Conservation (phyloP, 1,139 yeast species). For the Taphrina deformans region DNA sequence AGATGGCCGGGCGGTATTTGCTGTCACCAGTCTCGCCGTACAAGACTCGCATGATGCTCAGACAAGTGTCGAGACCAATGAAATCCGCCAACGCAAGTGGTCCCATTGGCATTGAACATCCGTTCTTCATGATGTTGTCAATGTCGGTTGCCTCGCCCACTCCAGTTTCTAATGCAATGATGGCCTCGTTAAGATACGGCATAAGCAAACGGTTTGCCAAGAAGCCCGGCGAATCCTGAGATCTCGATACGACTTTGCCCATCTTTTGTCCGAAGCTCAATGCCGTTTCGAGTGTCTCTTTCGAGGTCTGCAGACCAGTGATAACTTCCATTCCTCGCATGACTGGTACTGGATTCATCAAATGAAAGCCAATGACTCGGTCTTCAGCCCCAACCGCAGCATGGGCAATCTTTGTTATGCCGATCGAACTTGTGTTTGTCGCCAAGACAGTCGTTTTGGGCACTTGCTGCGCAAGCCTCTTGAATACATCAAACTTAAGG, state of each 20-base stretch:
- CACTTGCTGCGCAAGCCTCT: conserved; percentile 45
- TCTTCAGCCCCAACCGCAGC: conserved; percentile 50
- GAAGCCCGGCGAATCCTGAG: conserved; percentile 50
- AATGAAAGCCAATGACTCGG: conserved; percentile 50
- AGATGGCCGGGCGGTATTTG: conserved; percentile 49
- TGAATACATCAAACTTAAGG: conserved; percentile 47
- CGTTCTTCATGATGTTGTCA: conserved; percentile 51
- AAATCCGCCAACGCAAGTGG: conserved; percentile 51
- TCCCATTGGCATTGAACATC: conserved; percentile 55
- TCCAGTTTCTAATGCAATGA: conserved; percentile 50
- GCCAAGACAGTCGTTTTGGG: conserved; percentile 46
- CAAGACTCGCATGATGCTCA: conserved; percentile 50
- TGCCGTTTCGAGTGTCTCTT: conserved; percentile 45
- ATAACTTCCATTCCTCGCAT: conserved; percentile 52
- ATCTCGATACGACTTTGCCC: conserved; percentile 48
- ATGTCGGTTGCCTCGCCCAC: conserved; percentile 49
- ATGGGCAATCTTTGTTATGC: conserved; percentile 50
- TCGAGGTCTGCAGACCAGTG: conserved; percentile 49
- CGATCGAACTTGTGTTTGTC: conserved; percentile 51
- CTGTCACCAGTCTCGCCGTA: conserved; percentile 50
- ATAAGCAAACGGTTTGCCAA: conserved; percentile 50
- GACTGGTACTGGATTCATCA: conserved; percentile 54
- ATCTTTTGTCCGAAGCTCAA: conserved; percentile 45
- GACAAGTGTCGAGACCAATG: conserved; percentile 51
- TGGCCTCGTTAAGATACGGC: conserved; percentile 52